Percentiles rank a stretch among this genome's conserved stretches.
These are phyloP conservation scores for Exidia glandulosa DNA, from an alignment of 768 basidiomycete genomes.

Conservation along the genomic window DNA sequence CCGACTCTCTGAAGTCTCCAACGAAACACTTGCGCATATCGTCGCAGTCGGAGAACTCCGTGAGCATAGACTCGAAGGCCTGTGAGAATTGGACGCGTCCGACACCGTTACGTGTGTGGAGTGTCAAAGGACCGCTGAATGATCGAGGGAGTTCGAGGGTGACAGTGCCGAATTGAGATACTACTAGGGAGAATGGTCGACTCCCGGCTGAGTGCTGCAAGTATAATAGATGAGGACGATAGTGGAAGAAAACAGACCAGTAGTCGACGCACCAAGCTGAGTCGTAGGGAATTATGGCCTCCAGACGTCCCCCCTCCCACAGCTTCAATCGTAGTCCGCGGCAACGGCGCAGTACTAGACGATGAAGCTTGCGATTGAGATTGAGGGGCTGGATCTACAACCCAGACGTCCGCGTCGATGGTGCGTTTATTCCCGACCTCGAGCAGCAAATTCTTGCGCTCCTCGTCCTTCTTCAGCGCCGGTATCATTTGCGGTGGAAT, in stretches of 20 bases:
- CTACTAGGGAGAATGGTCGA: background rate
- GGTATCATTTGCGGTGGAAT: background rate
- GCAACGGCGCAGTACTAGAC: no score
- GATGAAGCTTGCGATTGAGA: background rate
- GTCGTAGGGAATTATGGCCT: no score
- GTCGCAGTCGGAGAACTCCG: background rate
- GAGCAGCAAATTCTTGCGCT: background rate
- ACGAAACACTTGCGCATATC: background rate
- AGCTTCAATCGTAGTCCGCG: no score
- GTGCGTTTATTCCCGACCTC: background rate
- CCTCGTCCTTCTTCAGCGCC: background rate
- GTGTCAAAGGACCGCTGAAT: background rate
- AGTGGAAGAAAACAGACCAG: background rate
- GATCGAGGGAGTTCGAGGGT: background rate
- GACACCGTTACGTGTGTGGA: background rate
- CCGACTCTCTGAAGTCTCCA: background rate
- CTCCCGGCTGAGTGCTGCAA: background rate
- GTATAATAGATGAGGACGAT: background rate
- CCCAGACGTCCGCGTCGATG: background rate
- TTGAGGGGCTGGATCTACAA: background rate
- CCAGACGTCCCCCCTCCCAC: no score
- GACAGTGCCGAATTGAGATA: background rate
- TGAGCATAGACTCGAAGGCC: background rate
- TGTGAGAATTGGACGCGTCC: background rate
- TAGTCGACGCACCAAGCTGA: no score